These are phyloP conservation scores for Cystobasidium tubakii DNA, from an alignment of 768 basidiomycete species.

Conservation along the genomic window DNA sequence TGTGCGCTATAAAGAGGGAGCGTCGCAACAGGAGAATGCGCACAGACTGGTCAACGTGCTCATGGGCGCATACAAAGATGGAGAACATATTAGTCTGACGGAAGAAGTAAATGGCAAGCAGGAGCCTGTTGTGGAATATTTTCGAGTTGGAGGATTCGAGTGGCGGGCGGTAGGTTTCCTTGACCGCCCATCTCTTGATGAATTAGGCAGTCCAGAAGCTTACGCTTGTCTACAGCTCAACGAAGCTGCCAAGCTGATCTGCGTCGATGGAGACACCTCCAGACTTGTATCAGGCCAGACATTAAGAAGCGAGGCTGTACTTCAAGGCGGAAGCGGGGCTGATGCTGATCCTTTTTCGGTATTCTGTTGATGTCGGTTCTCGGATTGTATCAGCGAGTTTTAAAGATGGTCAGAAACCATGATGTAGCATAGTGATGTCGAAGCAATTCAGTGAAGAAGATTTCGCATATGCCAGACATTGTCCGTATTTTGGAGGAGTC, in stretches of 20 bases:
- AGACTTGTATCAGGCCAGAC: neutral
- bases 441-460: no score
- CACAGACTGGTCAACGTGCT: conserved; percentile 34
- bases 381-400: neutral
- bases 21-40: conserved; percentile 11
- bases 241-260: conserved; percentile 19
- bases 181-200: neutral
- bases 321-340: neutral
- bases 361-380: neutral
- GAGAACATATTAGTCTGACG: conserved; percentile 29
- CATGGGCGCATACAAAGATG: conserved; percentile 27
- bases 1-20: conserved; percentile 1
- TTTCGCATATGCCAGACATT: no score
- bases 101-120: conserved; percentile 5
- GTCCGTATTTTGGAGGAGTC: no score
- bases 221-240: conserved; percentile 5
- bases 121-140: conserved; percentile 34
- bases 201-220: neutral
- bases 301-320: neutral
- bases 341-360: neutral
- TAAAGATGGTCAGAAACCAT: no score
- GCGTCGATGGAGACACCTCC: conserved; percentile 21
- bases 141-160: conserved; percentile 12
- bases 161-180: conserved; percentile 25
- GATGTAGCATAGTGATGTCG: conserved; percentile 2